Percentiles rank a stretch among this genome's conserved stretches.
Conservation (phyloP, 75 land plant species). For the Pinus albicaulis region DNA sequence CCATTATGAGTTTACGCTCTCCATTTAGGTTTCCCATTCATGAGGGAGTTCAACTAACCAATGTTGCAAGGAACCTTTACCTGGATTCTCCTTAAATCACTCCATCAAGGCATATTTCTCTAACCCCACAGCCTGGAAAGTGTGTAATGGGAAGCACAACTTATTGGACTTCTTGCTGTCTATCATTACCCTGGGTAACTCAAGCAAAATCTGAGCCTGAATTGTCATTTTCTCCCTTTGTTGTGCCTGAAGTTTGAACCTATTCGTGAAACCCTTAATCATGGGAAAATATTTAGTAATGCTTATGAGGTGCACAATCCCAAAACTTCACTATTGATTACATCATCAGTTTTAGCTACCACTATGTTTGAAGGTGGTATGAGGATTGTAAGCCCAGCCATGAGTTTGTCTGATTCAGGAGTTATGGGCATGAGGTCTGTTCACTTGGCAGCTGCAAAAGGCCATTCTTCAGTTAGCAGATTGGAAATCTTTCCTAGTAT, state of each 20-base stretch:
- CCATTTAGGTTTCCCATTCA: conserved; percentile 22
- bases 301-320: conserved; percentile 24
- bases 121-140: conserved; percentile 13
- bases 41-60: conserved; percentile 23
- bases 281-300: too few species aligned
- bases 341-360: neutral
- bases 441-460: too few species aligned
- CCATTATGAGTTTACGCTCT: conserved; percentile 7
- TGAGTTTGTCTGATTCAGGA: neutral
- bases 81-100: neutral
- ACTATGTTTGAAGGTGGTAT: neutral
- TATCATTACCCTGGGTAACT: conserved; percentile 14
- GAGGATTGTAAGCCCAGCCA: neutral
- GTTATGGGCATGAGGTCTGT: neutral
- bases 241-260: conserved; percentile 29
- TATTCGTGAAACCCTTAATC: conserved; percentile 24
- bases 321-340: conserved; percentile 27
- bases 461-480: conserved; percentile 18
- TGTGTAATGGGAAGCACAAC: conserved; percentile 35
- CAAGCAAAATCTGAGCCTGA: conserved; percentile 15
- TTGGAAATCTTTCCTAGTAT: conserved; percentile 7
- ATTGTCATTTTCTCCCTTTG: conserved; percentile 18
- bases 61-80: conserved; percentile 14
- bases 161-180: conserved; percentile 27
- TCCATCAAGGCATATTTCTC: too few species aligned